Conservation (phyloP, 805 yeast genomes). For the Metschnikowia hibisci region DNA sequence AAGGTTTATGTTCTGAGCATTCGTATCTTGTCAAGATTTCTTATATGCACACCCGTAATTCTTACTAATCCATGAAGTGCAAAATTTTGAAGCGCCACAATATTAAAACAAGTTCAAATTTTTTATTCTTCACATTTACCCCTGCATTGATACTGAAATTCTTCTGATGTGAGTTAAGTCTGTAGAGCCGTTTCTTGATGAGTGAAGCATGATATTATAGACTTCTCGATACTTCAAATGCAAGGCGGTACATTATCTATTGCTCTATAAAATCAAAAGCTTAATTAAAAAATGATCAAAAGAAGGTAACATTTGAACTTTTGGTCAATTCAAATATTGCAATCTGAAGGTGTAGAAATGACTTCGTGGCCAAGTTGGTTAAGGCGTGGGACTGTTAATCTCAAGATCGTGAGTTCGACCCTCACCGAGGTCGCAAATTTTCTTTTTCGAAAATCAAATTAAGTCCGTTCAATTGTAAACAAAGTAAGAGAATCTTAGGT, state of each 20-base stretch:
- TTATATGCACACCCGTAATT: background rate
- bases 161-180: too few species aligned
- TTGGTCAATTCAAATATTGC: background rate
- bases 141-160: too few species aligned
- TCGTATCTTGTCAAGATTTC: background rate
- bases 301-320: background rate
- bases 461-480: too few species aligned
- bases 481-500: too few species aligned
- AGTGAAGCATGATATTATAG: too few species aligned
- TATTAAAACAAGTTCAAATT: background rate
- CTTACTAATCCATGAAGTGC: background rate
- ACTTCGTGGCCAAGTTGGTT: conserved; percentile 20
- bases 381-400: conserved; percentile 20
- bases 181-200: background rate
- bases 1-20: background rate
- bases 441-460: background rate
- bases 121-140: too few species aligned
- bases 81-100: background rate
- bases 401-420: conserved; percentile 20
- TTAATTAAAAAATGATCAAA: too few species aligned
- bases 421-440: conserved; percentile 18
- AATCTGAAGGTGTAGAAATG: too few species aligned
- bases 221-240: too few species aligned
- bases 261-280: too few species aligned
- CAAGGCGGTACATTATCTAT: too few species aligned